phyloP scores from a whole-genome alignment of 1,139 yeast species.

The Kodamaea sp. region DNA sequence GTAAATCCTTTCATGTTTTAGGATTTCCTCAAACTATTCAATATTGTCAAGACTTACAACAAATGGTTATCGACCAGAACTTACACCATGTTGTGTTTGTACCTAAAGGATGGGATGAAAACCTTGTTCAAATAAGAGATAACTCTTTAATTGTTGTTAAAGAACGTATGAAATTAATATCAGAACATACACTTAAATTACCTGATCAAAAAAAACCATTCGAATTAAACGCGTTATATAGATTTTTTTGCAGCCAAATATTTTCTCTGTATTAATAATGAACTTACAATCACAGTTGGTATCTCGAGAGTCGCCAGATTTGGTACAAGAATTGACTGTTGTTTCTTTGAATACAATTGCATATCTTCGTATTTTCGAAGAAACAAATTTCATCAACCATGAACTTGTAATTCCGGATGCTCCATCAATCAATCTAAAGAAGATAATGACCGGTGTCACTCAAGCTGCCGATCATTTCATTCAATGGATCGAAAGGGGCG shows the following conservation, averaged over 20 bases:
- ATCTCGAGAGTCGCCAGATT: too few species aligned
- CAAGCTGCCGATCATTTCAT: constrained; percentile 42
- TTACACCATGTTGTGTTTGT: constrained; percentile 20
- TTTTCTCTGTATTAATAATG: too few species aligned
- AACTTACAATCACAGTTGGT: too few species aligned
- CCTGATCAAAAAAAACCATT: constrained; percentile 17
- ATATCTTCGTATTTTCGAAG: constrained; percentile 15
- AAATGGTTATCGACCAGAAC: constrained; percentile 17
- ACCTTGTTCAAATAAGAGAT: constrained; percentile 16
- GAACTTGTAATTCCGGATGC: too few species aligned
- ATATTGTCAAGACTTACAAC: constrained; percentile 25
- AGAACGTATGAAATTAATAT: constrained; percentile 17
- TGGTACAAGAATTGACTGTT: constrained; percentile 4
- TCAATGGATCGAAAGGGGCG: constrained; percentile 44
- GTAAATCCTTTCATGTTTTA: constrained; percentile 26
- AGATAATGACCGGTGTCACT: constrained; percentile 40
- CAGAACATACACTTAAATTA: constrained; percentile 19
- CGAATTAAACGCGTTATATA: not conserved
- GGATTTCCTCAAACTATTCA: constrained; percentile 29
- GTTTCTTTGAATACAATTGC: constrained; percentile 4
- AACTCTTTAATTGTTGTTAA: constrained; percentile 19
- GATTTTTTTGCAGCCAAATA: too few species aligned
- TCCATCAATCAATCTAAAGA: constrained; percentile 39
- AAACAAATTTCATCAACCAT: too few species aligned
- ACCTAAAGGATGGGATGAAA: constrained; percentile 26